Conservation (phyloP, 1,284 basidiomycete genomes). For the Macrocybe sp. region DNA sequence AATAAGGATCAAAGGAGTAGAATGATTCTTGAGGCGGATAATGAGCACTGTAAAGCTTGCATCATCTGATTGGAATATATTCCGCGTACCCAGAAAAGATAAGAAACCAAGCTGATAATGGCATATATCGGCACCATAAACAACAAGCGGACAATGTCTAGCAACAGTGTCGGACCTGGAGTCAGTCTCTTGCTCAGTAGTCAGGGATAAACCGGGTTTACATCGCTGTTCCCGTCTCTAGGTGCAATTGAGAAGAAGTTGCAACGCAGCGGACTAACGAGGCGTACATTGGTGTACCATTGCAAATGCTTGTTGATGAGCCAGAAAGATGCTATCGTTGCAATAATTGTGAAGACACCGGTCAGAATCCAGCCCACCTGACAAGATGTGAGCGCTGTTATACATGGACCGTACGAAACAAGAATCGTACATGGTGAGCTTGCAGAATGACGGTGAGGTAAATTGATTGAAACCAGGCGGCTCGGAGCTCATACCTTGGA, state of each 20-base stretch:
- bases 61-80: not conserved
- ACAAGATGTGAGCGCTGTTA: not conserved
- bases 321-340: slow-evolving; percentile 61
- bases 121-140: slow-evolving; percentile 81
- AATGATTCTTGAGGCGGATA: slow-evolving; percentile 44
- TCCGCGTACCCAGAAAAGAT: slow-evolving; percentile 62
- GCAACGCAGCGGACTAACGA: not conserved
- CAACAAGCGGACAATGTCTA: slow-evolving; percentile 69
- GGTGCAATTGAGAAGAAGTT: not conserved
- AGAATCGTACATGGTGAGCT: slow-evolving; percentile 17
- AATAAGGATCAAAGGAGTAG: slow-evolving; percentile 57
- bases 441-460: not conserved
- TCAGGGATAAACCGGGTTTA: slow-evolving; percentile 22
- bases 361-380: slow-evolving; percentile 73
- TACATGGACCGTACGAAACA: not conserved
- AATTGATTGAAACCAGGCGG: slow-evolving; percentile 8
- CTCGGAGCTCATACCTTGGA: slow-evolving; percentile 43
- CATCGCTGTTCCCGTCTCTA: slow-evolving; percentile 68
- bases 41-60: not conserved
- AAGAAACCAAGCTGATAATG: slow-evolving; percentile 61
- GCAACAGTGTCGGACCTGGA: not conserved
- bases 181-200: not conserved
- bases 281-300: slow-evolving; percentile 66
- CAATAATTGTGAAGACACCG: slow-evolving; percentile 54
- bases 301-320: slow-evolving; percentile 66